Conservation (phyloP, 2,329 filamentous ascomycete species). For the Trichoderma asperellum region DNA sequence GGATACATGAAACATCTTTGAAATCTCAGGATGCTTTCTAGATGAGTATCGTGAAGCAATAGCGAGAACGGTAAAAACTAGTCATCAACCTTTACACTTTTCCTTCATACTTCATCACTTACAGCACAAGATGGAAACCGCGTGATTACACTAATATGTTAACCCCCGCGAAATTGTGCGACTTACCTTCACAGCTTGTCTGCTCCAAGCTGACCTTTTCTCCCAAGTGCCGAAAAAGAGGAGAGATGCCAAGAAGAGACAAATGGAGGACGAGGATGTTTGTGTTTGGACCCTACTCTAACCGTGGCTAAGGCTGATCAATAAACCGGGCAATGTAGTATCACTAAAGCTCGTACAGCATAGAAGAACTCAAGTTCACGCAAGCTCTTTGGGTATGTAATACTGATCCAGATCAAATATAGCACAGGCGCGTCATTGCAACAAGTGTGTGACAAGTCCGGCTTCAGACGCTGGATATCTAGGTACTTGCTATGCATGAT, state of each 20-base stretch:
- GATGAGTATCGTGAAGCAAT: background rate
- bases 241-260: background rate
- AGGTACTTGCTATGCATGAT: too few species aligned
- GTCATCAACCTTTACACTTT: background rate
- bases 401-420: background rate
- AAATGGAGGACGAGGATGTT: background rate
- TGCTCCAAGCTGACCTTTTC: background rate
- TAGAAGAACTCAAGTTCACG: background rate
- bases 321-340: too few species aligned
- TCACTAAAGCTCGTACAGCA: background rate
- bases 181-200: background rate
- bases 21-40: background rate
- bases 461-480: background rate
- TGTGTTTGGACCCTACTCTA: background rate
- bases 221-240: background rate
- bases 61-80: background rate
- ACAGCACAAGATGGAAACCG: background rate
- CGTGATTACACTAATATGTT: background rate
- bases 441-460: background rate
- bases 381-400: background rate
- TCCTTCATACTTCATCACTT: background rate
- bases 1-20: slow-evolving; percentile 11
- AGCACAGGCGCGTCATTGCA: background rate
- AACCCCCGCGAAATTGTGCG: background rate
- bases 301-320: background rate